Evolutionary conservation across 768 basidiomycete species (phyloP), one percentile per base, ranked within the genome.

Genomic region (Mycena filopes): DNA sequence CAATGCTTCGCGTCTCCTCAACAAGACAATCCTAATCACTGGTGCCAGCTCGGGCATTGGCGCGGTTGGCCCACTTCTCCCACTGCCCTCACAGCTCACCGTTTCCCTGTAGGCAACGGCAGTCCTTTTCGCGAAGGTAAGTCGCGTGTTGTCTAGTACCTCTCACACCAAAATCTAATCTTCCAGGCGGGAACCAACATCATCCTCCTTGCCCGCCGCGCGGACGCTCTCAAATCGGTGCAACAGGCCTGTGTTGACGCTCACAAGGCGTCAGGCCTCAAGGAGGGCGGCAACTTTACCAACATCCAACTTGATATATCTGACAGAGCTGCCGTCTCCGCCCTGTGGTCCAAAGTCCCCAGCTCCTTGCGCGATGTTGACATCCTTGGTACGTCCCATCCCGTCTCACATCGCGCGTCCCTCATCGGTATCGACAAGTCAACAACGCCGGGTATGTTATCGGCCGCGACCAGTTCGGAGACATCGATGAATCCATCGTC

Each of bases 41-140:
- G 95, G 95, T 23, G 95, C 95, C 5, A 93, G 92, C 74, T 87
- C 90, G 45, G 95, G 95, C 46, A 97, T 97, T 68, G 95, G 95
- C 60, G 91, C 94, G 59, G 93, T 94, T 72, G 74, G 90, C 78
- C n/a, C 23, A 21, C 20, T 33, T 36, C 23, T 54, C 48, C 41
- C 16, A 23, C 41, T 4, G 21, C 31, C 26, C n/a, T 26, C 46
- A n/a, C 20, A n/a, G 20, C 54, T 46, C 40, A 38, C 29, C 3
- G 38, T 56, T 42, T 46, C 36, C 55, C 50, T 43, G 53, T 54
- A 96, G 93, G 93, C 93, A 5, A 90, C 95, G 3, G 95, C 96
- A 38, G 71, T 95, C 48, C 85, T 98, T 50, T 98, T 97, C 68
- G 95, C 96, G 43, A 95, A 89, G 82, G 93, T 93, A 69, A n/a